A percentile compares a stretch with the other conserved stretches of the same genome.
Conservation (phyloP, 2,329 filamentous ascomycete species). For the Sporothrix brasiliensis region DNA sequence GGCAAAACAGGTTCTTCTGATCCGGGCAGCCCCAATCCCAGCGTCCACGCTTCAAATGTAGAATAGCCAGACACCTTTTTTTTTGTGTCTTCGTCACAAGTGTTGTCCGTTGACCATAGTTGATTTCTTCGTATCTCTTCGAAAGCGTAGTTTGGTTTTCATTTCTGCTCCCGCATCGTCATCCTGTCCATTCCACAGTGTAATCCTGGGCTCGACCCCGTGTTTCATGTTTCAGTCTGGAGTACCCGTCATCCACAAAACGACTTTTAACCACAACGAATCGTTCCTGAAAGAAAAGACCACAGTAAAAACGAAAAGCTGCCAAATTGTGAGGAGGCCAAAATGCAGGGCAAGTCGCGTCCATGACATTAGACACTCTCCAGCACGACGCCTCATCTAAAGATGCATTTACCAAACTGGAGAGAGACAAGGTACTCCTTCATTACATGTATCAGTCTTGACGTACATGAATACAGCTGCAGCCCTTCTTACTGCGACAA, state of each 20-base stretch:
- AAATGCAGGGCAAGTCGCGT: no score
- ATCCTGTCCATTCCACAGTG: background rate
- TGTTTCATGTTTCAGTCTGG: slow-evolving; percentile 29
- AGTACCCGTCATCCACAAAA: background rate
- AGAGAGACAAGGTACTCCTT: background rate
- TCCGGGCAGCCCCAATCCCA: background rate
- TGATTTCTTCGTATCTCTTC: background rate
- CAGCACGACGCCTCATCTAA: background rate
- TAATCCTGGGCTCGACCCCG: slow-evolving; percentile 11
- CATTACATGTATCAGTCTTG: background rate
- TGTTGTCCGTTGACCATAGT: background rate
- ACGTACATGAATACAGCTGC: no score
- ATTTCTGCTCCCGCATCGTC: background rate
- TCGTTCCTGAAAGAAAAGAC: background rate
- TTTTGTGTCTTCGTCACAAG: background rate
- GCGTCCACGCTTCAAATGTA: background rate
- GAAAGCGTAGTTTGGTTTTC: background rate
- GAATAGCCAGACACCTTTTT: background rate
- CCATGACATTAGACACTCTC: background rate
- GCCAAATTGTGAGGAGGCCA: no score
- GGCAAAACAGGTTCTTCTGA: background rate
- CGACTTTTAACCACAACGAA: background rate
- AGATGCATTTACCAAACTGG: background rate
- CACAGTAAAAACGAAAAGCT: background rate
- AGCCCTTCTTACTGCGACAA: no score